Evolutionary conservation across 768 basidiomycete species (phyloP), one percentile per base, ranked within the genome.

Genomic region (Russula dissimulans): DNA sequence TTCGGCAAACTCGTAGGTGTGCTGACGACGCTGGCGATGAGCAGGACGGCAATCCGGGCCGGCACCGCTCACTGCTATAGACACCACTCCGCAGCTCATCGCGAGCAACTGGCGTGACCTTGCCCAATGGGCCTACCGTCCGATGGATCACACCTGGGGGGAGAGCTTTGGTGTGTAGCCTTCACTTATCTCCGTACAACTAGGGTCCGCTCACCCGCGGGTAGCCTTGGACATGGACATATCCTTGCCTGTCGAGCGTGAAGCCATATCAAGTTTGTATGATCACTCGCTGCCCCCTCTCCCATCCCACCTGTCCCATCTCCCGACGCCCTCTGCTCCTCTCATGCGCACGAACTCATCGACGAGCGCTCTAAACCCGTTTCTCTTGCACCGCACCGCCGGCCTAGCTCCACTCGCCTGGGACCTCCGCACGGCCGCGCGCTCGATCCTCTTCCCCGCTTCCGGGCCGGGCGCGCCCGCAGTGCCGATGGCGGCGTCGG

Each of bases 351-450:
- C 80, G 52, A 78, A 80, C 11, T 29, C 68, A 7, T 77, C 74
- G 68, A 76, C 78, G 59, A 74, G 78, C 43, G 77, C 81, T 55
- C 72, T 87, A 34, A 84, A 86, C 65, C 83, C 83, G 0, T 77
- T 81, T 63, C 77, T 86, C 38, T 70, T 73, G 55, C 82, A 82
- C 63, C 67, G 70, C 14, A 67, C 70, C 18, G 73, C 70, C 57
- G 76, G 74, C 4, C 76, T 76, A 7, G 72, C 76, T 4, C 74
- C 77, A 0, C 65, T 85, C 12, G 70, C 71, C 48, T 85, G 81
- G 77, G 77, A 82, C 68, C 69, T 85, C 41, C 73, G 73, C 6
- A 56, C 60, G 15, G 60, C 62, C 17, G 53, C 61, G 3, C 48
- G 59, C 17, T 61, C 67, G 44, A 58, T 65, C 4, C 53, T 65